Evolutionary conservation across 2,329 filamentous ascomycete species (phyloP).

Genomic region (Lachnum nothofagi): DNA sequence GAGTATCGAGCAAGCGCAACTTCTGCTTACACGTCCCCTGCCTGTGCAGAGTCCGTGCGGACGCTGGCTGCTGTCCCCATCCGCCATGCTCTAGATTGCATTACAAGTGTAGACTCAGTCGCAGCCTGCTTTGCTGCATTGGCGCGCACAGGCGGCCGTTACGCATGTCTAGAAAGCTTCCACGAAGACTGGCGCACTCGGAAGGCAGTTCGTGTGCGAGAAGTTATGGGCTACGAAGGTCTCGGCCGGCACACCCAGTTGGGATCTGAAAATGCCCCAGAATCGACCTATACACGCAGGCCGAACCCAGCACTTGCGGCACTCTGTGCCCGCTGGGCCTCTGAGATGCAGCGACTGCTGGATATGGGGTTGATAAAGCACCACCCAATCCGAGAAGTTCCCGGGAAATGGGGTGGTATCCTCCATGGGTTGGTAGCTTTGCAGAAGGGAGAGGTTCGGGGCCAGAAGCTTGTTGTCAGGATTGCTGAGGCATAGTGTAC

Average conservation of each 20-base stretch:
- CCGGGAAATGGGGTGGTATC: neutral
- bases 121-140: slow-evolving; percentile 28
- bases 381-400: neutral
- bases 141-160: slow-evolving; percentile 29
- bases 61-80: slow-evolving; percentile 16
- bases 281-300: neutral
- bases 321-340: neutral
- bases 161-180: slow-evolving; percentile 32
- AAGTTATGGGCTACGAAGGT: neutral
- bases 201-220: neutral
- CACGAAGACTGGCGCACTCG: slow-evolving; percentile 24
- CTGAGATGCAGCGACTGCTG: neutral
- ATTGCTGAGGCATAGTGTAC: neutral
- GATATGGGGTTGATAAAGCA: neutral
- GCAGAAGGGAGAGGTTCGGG: neutral
- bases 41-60: slow-evolving; percentile 15
- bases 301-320: neutral
- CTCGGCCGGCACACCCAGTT: neutral
- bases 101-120: slow-evolving; percentile 29
- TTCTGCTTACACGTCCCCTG: slow-evolving; percentile 22
- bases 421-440: neutral
- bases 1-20: slow-evolving; percentile 24
- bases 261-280: neutral
- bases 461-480: neutral
- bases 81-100: slow-evolving; percentile 31